These are phyloP conservation scores for Colletotrichum destructivum DNA, from an alignment of 2,329 filamentous ascomycete species.

Conservation along the genomic window DNA sequence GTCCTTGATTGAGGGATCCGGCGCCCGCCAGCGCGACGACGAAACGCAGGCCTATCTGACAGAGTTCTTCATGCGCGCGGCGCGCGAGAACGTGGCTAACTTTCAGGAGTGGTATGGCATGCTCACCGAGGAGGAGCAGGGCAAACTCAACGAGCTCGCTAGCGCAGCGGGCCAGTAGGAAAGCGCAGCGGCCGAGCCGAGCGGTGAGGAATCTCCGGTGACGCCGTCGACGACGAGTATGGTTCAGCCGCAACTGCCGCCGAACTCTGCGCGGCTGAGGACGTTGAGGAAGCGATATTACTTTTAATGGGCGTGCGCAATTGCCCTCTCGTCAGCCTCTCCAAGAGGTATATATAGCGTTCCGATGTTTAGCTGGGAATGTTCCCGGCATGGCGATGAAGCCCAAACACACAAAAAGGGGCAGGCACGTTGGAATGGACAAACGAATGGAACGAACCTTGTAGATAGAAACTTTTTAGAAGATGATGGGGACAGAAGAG, in stretches of 20 bases:
- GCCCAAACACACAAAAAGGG: conserved; percentile 7
- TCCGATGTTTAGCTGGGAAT: background rate
- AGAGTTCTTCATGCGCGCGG: conserved; percentile 81
- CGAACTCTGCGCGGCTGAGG: conserved; percentile 35
- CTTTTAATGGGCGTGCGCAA: conserved; percentile 17
- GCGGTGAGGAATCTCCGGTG: conserved; percentile 13
- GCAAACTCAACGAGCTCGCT: conserved; percentile 69
- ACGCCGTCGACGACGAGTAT: conserved; percentile 14
- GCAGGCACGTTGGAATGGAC: background rate
- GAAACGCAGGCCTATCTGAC: conserved; percentile 89
- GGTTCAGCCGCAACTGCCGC: conserved; percentile 33
- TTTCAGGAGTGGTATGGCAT: conserved; percentile 72
- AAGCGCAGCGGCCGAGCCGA: conserved; percentile 19
- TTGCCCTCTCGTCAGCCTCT: background rate
- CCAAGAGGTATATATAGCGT: background rate
- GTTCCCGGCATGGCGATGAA: background rate
- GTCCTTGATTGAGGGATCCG: conserved; percentile 76
- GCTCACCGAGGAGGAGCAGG: conserved; percentile 70
- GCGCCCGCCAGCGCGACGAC: conserved; percentile 81
- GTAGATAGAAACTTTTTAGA: conserved; percentile 9
- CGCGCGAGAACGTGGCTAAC: conserved; percentile 68
- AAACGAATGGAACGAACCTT: conserved; percentile 10
- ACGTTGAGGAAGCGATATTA: conserved; percentile 37
- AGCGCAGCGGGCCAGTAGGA: conserved; percentile 50
- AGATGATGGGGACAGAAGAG: background rate